These are phyloP conservation scores for Fusarium hainanense DNA, from an alignment of 2,329 filamentous ascomycete genomes.

Conservation along the genomic window DNA sequence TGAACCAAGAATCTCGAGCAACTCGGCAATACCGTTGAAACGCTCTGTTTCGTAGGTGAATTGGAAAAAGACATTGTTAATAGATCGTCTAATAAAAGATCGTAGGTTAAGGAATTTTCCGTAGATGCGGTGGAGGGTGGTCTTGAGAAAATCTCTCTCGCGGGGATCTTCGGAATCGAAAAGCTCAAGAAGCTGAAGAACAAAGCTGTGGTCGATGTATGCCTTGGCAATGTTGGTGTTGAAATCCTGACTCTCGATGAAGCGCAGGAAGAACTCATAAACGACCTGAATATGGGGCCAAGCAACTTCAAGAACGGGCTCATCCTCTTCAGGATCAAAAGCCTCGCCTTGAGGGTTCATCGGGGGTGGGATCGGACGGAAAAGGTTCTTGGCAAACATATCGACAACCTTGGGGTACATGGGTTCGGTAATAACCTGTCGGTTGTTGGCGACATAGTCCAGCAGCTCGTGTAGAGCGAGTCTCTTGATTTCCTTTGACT, in stretches of 20 bases:
- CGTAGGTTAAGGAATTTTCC: conserved; percentile 98
- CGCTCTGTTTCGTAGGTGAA: conserved; percentile 99
- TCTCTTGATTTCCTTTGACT: conserved; percentile 99
- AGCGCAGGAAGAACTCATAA: conserved; percentile 98
- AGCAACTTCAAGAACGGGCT: conserved; percentile 95
- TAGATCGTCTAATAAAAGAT: conserved; percentile 96
- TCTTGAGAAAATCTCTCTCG: conserved; percentile 97
- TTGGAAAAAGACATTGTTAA: conserved; percentile 99
- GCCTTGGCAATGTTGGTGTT: conserved; percentile 99
- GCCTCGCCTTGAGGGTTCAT: conserved; percentile 98
- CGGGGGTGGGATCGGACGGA: conserved; percentile 94
- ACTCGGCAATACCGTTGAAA: conserved; percentile 97
- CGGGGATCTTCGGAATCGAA: conserved; percentile 98
- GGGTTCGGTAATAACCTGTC: conserved; percentile 96
- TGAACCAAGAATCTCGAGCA: conserved; percentile 95
- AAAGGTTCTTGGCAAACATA: conserved; percentile 99
- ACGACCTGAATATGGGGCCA: conserved; percentile 99
- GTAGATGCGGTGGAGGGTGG: conserved; percentile 96
- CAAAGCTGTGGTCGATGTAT: conserved; percentile 98
- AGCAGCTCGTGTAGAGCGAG: conserved; percentile 94
- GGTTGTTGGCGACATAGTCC: conserved; percentile 98
- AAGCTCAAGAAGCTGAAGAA: conserved; percentile 93
- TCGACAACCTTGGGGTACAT: conserved; percentile 99
- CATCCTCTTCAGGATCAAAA: conserved; percentile 98
- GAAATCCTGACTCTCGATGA: conserved; percentile 99